Percentiles rank a stretch among this genome's conserved stretches.
These are phyloP conservation scores for Cryptosporidium felis DNA, from an alignment of 169 alveolate species.

Conservation along the genomic window DNA sequence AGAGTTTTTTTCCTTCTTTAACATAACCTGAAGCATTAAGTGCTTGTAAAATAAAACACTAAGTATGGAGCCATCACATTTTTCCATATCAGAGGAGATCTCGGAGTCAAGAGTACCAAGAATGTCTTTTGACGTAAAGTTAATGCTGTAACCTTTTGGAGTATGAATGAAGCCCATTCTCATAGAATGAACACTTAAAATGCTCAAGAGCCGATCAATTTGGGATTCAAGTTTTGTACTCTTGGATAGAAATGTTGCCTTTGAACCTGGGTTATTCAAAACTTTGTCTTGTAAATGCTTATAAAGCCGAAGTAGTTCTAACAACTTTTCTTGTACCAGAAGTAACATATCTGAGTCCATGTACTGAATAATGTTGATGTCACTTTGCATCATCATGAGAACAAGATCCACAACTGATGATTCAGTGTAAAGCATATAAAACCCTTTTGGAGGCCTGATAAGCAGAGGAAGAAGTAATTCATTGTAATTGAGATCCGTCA, in stretches of 20 bases:
- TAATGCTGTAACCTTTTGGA: no score
- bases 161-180: background rate
- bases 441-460: background rate
- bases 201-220: background rate
- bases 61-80: background rate
- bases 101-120: no score
- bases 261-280: background rate
- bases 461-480: background rate
- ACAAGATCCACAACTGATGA: no score
- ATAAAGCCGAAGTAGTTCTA: background rate
- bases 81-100: no score
- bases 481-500: background rate
- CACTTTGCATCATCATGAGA: no score
- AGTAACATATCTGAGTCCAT: background rate
- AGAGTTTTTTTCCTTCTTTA: no score
- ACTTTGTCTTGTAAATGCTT: background rate
- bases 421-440: no score
- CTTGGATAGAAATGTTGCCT: background rate
- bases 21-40: background rate
- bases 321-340: background rate
- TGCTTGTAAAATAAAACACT: background rate
- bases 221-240: background rate
- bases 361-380: no score
- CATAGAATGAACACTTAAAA: background rate
- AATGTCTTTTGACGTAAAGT: no score